Conservation (phyloP, 352 stramenopile species). For the Phytopythium litorale region DNA sequence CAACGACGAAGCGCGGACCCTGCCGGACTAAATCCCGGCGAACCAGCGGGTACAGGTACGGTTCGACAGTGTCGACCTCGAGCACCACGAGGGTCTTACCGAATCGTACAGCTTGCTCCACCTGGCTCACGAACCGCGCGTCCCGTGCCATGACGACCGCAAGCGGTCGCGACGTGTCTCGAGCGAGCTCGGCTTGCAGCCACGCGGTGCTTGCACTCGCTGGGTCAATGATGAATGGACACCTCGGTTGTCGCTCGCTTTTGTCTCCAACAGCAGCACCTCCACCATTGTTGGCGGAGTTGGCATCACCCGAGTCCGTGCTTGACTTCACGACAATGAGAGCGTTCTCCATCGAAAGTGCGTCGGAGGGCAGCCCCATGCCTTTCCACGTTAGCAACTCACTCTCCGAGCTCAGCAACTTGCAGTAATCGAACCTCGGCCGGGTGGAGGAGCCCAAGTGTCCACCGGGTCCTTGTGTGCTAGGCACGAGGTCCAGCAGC, state of each 20-base stretch:
- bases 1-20: constrained; percentile 89
- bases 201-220: constrained; percentile 85
- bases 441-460: constrained; percentile 7
- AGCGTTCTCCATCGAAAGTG: constrained; percentile 94
- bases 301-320: not conserved
- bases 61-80: constrained; percentile 90
- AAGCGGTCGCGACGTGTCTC: constrained; percentile 79
- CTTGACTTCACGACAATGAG: constrained; percentile 78
- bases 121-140: constrained; percentile 84
- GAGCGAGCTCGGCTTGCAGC: constrained; percentile 88
- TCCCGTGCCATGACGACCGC: constrained; percentile 88
- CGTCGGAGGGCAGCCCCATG: constrained; percentile 89
- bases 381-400: constrained; percentile 93
- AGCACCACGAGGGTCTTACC: constrained; percentile 94
- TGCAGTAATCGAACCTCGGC: constrained; percentile 77
- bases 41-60: constrained; percentile 91
- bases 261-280: not conserved
- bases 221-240: constrained; percentile 95
- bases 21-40: constrained; percentile 89
- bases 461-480: constrained; percentile 8
- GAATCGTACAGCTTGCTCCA: constrained; percentile 95
- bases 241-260: constrained; percentile 13
- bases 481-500: constrained; percentile 32
- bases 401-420: constrained; percentile 89
- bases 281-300: not conserved